Conservation (phyloP, 768 basidiomycete species). For the Russula compacta region DNA sequence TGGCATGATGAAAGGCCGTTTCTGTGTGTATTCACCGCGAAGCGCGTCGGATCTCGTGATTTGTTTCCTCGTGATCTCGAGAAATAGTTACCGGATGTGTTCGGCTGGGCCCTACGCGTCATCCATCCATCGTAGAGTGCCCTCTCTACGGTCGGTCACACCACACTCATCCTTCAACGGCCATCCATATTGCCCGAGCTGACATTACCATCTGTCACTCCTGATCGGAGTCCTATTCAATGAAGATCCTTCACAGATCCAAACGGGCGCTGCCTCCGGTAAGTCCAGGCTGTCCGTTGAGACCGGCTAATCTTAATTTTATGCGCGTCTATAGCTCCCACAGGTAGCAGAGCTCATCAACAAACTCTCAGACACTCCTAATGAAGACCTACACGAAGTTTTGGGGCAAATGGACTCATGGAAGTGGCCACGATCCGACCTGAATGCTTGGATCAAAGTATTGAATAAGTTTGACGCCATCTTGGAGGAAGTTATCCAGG, state of each 20-base stretch:
- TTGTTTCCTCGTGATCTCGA: not conserved
- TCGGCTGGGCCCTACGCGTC: conserved; percentile 11
- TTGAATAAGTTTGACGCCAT: conserved; percentile 93
- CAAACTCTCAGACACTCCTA: conserved; percentile 54
- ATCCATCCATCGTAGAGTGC: not conserved
- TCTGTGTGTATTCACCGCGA: not conserved
- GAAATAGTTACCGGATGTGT: conserved; percentile 11
- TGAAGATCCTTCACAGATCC: conserved; percentile 84
- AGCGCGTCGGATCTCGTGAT: conserved; percentile 2
- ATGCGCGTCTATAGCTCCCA: conserved; percentile 45
- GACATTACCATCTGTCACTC: not conserved
- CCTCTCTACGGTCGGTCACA: conserved; percentile 6
- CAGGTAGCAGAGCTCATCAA: conserved; percentile 75
- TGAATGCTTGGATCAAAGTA: conserved; percentile 93
- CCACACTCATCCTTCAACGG: not conserved
- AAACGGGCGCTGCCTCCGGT: conserved; percentile 77
- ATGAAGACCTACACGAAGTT: conserved; percentile 60
- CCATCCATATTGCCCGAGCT: not conserved
- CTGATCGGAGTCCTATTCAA: conserved; percentile 48
- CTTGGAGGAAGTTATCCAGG: conserved; percentile 70
- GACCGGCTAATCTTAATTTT: conserved; percentile 16
- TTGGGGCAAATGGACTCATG: conserved; percentile 68
- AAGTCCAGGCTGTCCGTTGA: conserved; percentile 27
- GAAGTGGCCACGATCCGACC: conserved; percentile 94
- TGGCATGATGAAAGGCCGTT: too few relatives aligned